These are phyloP conservation scores for Phtheirospermum japonicum DNA, from an alignment of 257 asterid species.

Conservation along the genomic window DNA sequence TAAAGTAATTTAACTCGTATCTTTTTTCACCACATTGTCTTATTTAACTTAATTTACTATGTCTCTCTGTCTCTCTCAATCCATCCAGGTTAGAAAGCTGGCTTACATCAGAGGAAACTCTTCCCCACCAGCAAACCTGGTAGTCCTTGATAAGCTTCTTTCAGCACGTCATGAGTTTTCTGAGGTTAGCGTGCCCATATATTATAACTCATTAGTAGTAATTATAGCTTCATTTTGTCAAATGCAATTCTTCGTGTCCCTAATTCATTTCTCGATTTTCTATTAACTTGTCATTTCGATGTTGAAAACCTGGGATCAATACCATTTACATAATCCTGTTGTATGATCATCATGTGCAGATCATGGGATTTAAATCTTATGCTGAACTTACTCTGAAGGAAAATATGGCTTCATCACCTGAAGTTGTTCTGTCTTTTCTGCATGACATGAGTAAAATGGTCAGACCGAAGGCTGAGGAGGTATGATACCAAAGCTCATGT, in stretches of 20 bases:
- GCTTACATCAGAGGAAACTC: conserved; percentile 84
- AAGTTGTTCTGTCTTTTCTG: conserved; percentile 75
- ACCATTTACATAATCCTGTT: conserved; percentile 24
- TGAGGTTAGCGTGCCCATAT: conserved; percentile 50
- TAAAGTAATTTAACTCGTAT: not conserved
- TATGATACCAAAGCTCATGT: conserved; percentile 33
- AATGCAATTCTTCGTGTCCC: not conserved
- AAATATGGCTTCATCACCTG: conserved; percentile 91
- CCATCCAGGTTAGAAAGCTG: conserved; percentile 75
- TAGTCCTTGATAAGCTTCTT: conserved; percentile 80
- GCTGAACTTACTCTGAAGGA: conserved; percentile 75
- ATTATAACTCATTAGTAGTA: conserved; percentile 14
- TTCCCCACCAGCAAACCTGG: conserved; percentile 72
- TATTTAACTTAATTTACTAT: conserved; percentile 12
- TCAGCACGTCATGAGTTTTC: conserved; percentile 90
- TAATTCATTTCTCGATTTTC: conserved; percentile 15
- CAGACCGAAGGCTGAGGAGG: conserved; percentile 88
- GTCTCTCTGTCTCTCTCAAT: conserved; percentile 16
- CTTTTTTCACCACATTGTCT: conserved; percentile 11
- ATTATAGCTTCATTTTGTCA: conserved; percentile 7
- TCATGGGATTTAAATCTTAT: conserved; percentile 74
- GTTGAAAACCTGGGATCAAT: conserved; percentile 21
- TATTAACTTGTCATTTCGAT: conserved; percentile 2
- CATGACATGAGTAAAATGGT: conserved; percentile 78
- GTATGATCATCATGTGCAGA: conserved; percentile 44